Evolutionary conservation across 108 stramenopile genomes (phyloP).

Genomic region (Chaetoceros muelleri): DNA sequence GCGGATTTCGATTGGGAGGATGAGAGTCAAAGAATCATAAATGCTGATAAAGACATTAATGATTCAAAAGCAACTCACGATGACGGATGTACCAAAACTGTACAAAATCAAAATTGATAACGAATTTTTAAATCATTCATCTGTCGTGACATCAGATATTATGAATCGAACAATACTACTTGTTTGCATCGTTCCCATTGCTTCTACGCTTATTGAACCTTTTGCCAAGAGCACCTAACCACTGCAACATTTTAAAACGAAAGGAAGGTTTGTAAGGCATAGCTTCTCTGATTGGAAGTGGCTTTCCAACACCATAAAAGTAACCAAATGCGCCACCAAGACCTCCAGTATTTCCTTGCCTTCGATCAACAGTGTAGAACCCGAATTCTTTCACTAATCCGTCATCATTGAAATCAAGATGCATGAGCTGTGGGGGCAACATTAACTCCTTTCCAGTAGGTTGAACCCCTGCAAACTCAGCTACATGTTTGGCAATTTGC

Average conservation of each 20-base stretch:
- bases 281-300: slow-evolving; percentile 54
- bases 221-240: slow-evolving; percentile 21
- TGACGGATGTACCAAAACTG: too few species aligned
- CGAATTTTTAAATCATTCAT: too few species aligned
- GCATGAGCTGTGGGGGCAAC: slow-evolving; percentile 38
- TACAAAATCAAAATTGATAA: too few species aligned
- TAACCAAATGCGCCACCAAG: slow-evolving; percentile 68
- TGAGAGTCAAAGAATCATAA: too few species aligned
- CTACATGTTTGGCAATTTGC: slow-evolving; percentile 29
- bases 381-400: slow-evolving; percentile 56
- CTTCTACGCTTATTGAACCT: slow-evolving; percentile 7
- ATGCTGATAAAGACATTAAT: too few species aligned
- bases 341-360: slow-evolving; percentile 72
- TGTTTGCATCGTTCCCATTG: too few species aligned
- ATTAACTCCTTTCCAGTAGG: slow-evolving; percentile 30
- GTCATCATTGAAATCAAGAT: slow-evolving; percentile 28
- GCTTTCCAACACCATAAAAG: slow-evolving; percentile 58
- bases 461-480: slow-evolving; percentile 35
- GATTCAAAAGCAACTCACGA: too few species aligned
- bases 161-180: too few species aligned
- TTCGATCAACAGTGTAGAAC: slow-evolving; percentile 60
- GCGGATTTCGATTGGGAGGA: too few species aligned
- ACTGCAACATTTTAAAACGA: slow-evolving; percentile 27
- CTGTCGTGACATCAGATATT: too few species aligned
- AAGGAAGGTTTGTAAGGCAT: slow-evolving; percentile 50